These are phyloP conservation scores for Pulveroboletus ravenelii DNA, from an alignment of 768 basidiomycete species.

Conservation along the genomic window DNA sequence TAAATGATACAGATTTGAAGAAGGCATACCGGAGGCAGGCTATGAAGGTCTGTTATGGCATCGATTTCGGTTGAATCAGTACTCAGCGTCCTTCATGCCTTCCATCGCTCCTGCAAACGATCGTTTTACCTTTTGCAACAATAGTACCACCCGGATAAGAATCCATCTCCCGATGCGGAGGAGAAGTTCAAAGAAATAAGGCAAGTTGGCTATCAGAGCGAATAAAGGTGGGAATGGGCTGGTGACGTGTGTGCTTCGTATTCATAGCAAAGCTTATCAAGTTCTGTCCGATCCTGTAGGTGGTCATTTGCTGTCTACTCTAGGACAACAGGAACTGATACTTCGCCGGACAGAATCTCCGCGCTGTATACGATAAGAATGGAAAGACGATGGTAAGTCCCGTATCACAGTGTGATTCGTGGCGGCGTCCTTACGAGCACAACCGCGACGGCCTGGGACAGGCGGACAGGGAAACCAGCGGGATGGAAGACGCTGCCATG, in stretches of 20 bases:
- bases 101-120: neutral
- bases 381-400: conserved; percentile 77
- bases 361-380: conserved; percentile 92
- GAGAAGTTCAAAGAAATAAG: conserved; percentile 97
- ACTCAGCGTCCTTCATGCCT: neutral
- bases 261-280: conserved; percentile 86
- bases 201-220: conserved; percentile 35
- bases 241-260: conserved; percentile 18
- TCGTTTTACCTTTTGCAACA: neutral
- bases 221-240: conserved; percentile 5
- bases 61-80: neutral
- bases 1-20: conserved; percentile 78
- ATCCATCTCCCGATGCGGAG: conserved; percentile 86
- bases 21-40: conserved; percentile 94
- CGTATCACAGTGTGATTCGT: conserved; percentile 5
- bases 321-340: conserved; percentile 1
- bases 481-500: conserved; percentile 87
- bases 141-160: conserved; percentile 95
- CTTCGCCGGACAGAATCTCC: conserved; percentile 54
- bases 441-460: conserved; percentile 19
- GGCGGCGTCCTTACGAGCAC: conserved; percentile 3
- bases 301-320: conserved; percentile 13
- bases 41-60: conserved; percentile 63
- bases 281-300: conserved; percentile 79
- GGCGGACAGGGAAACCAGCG: conserved; percentile 77